Evolutionary conservation across 306 rosid species (phyloP), one percentile per base, ranked within the genome.

Genomic region (Pachyrhizus erosus): DNA sequence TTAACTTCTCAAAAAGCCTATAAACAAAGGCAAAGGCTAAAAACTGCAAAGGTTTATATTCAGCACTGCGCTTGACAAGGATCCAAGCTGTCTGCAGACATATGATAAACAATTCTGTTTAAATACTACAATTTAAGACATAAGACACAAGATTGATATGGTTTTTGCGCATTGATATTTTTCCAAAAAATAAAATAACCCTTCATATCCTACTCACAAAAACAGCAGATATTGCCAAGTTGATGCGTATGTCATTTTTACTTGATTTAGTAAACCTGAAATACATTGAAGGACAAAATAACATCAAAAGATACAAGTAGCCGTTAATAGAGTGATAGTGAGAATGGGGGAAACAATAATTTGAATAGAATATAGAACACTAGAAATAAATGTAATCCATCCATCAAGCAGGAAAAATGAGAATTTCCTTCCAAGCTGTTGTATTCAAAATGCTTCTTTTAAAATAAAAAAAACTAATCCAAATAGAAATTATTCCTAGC

Each of bases 1-100:
- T 96, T 89, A 96, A 87, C 91, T 96, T 96, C 89, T 96, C 99
- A 84, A 96, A 96, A 73, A 96, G 74, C 72, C 99, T 94, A 89
- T 96, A 96, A 84, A 96, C 98, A 80, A 93, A 93, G 68, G 96
- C 97, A 48, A 96, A 96, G 33, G 90, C 87, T 77, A 96, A 87
- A 91, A 96, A 96, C 79, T 96, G 98, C 85, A 96, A 82, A 73
- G 99, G 97, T 82, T 93, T 96, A 73, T 91, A 96, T 60, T 96
- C 99, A 57, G 94, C 93, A 52, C 82, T 91, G 70, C 88, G 91
- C 88, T 75, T 86, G 86, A 92, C 70, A 75, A 88, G 76, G 87
- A 90, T 73, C 99, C 99, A 96, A 73, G 90, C 90, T 39, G 94
- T 83, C 99, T 96, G 96, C 93, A 88, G 68, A 89, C 71, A 79